Evolutionary conservation across 163 green algal genomes (phyloP).

Genomic region (Chlamydomonas reinhardtii): DNA sequence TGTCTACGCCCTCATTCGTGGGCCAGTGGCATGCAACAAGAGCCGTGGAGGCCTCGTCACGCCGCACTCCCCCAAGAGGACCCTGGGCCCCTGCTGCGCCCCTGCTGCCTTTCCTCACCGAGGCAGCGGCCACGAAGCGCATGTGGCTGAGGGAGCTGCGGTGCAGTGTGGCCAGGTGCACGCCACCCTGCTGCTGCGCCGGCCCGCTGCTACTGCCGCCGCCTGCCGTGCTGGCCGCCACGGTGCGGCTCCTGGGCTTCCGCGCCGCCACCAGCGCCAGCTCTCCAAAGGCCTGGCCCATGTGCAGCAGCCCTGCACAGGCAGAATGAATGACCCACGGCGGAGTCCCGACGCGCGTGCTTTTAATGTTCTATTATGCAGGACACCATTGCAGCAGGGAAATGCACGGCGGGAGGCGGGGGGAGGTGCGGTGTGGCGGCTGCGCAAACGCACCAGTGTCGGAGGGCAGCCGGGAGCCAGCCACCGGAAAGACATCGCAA

Average conservation of each 20-base stretch:
- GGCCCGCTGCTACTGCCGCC: neutral
- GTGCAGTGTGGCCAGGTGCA: conserved; percentile 42
- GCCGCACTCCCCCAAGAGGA: too few relatives aligned
- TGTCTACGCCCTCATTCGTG: too few relatives aligned
- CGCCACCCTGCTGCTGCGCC: conserved; percentile 8
- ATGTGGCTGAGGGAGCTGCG: conserved; percentile 38
- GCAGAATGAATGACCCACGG: too few relatives aligned
- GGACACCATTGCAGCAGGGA: neutral
- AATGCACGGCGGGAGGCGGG: neutral
- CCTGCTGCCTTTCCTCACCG: too few relatives aligned
- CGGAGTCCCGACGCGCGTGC: too few relatives aligned
- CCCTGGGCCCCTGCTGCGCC: too few relatives aligned
- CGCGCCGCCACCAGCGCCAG: conserved; percentile 45
- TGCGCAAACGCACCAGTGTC: neutral
- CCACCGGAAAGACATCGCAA: neutral
- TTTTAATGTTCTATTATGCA: too few relatives aligned
- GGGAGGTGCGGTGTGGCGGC: too few relatives aligned
- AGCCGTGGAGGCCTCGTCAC: too few relatives aligned
- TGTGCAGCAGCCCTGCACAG: conserved; percentile 8
- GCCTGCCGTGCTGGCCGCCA: neutral
- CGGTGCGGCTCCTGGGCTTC: conserved; percentile 21
- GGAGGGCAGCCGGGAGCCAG: neutral
- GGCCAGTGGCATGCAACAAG: too few relatives aligned
- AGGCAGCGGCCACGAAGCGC: neutral
- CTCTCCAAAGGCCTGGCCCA: conserved; percentile 54